Evolutionary conservation across 768 basidiomycete genomes (phyloP), one percentile per base, ranked within the genome.

Genomic region (Clavaria fumosa): DNA sequence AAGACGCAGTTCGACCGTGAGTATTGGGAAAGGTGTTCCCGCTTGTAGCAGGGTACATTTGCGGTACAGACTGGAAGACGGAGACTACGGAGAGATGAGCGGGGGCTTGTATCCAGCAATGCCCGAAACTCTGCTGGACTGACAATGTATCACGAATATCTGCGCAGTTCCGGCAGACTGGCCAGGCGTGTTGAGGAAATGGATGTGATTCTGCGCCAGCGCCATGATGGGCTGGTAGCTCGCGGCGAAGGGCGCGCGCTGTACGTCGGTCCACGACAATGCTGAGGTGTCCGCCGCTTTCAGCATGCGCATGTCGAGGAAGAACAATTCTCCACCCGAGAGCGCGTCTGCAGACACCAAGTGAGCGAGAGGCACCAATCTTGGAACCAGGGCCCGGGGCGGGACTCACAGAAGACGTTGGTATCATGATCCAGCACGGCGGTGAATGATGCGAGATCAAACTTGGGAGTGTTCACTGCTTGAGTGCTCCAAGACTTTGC

Each of bases 361-460:
- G 33, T 11, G 15, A 19, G 11, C 36, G 37, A 26, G 30, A 35
- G 15, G 18, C 17, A 35, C n/a, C 11, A 9, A 7, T 11, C 10
- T 23, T 19, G 2, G 31, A 11, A 7, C 9, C 10, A 28, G 17
- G 7, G 11, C n/a, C 21, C 27, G 28, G 18, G 15, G 32, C 37
- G 31, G 37, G 37, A 57, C 65, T 45, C 54, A 81, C 79, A 90
- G 59, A 95, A 79, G 42, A 79, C 74, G 44, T 93, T 90, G 35
- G 90, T 96, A 55, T 96, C 90, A 45, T 93, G 90, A 59, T 96
- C 90, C 23, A 96, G 69, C 43, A 93, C 75, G 19, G 81, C 70
- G 19, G 62, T 66, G 48, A 76, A 78, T 14, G 71, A 69, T 2
- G 64, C 54, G 3, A 73, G 67, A 53, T 89, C 75, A 46, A 80